Evolutionary conservation across 805 yeast species (phyloP).

Genomic region (Saturnispora mendoncae): DNA sequence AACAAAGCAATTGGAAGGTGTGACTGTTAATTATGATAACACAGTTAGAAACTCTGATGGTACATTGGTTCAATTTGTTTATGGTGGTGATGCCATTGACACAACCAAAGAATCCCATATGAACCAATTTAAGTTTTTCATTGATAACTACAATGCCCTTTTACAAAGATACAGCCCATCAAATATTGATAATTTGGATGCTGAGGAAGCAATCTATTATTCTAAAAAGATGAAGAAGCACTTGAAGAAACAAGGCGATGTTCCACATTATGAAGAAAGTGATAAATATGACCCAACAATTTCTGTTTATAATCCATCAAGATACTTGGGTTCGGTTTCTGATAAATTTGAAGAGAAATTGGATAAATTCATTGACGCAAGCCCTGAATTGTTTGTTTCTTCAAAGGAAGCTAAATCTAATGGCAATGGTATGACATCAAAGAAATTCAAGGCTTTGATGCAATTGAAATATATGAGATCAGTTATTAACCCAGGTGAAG

Average conservation of each 20-base stretch:
- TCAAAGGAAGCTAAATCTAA: conserved; percentile 38
- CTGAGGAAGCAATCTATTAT: conserved; percentile 72
- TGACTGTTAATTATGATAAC: conserved; percentile 87
- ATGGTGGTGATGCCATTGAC: conserved; percentile 96
- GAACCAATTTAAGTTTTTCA: conserved; percentile 88
- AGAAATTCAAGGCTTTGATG: conserved; percentile 93
- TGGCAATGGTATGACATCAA: conserved; percentile 48
- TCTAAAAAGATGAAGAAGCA: conserved; percentile 74
- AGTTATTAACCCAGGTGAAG: conserved; percentile 90
- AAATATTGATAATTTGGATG: conserved; percentile 66
- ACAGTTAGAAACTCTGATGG: conserved; percentile 96
- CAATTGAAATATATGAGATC: conserved; percentile 97
- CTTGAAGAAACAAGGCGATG: conserved; percentile 50
- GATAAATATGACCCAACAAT: conserved; percentile 81
- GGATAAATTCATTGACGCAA: conserved; percentile 55
- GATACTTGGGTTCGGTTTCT: conserved; percentile 86
- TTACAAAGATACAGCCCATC: conserved; percentile 82
- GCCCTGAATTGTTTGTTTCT: conserved; percentile 47
- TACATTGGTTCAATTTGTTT: conserved; percentile 82
- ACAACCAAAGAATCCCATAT: conserved; percentile 91
- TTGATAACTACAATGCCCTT: conserved; percentile 81
- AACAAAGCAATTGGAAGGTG: conserved; percentile 97
- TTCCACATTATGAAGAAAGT: conserved; percentile 54
- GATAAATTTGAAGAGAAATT: conserved; percentile 78
- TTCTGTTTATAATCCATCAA: conserved; percentile 78